Base-by-base conservation (phyloP, 2,329 filamentous ascomycete genomes). In the Botrytis fragariae region DNA sequence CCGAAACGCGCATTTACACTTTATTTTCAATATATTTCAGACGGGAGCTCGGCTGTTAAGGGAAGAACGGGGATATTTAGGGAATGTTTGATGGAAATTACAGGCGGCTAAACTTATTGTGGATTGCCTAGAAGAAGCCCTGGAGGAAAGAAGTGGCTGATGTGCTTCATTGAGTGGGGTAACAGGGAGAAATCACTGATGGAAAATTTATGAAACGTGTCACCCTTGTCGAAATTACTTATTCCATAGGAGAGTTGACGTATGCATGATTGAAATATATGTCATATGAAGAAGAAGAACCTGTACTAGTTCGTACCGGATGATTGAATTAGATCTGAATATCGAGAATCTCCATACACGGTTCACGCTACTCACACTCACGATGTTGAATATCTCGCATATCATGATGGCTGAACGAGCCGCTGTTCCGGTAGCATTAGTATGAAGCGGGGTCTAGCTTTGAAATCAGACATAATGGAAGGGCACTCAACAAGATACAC, bases 1-100 rank as follows among this genome's bases (percentile, higher is more conserved):
- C 39, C 20, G 16, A 45, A 32, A 45, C 25, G 9, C 39, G n/a
- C n/a, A 45, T 64, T 64, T 45, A 20, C 16, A 32, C n/a, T 64
- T 45, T 63, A 63, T 44, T 44, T n/a, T 25, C 60, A 44, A 44
- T 63, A 63, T 63, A 63, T 42, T 63, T 20, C 60, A 18, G 60
- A 63, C 60, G 60, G 18, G 4, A 29, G 60, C 14, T n/a, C 22
- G 60, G 60, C 37, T 63, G 25, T n/a, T 29, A 29, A n/a, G 37
- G 60, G 25, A 63, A 18, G 6, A 20, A n/a, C n/a, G 60, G 25
- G 37, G 25, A 29, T 29, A 9, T 29, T 4, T 9, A 57, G 25
- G n/a, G 51, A 29, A 29, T 57, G n/a, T 18, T 18, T 57, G n/a
- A 57, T 57, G n/a, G 51, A 57, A 29, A 57, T 18, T 57, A 18